Percentiles rank a stretch among this genome's conserved stretches.
Evolutionary conservation across 192 early-diverging fungal species (phyloP).

Genomic region (Pilaira anomala): DNA sequence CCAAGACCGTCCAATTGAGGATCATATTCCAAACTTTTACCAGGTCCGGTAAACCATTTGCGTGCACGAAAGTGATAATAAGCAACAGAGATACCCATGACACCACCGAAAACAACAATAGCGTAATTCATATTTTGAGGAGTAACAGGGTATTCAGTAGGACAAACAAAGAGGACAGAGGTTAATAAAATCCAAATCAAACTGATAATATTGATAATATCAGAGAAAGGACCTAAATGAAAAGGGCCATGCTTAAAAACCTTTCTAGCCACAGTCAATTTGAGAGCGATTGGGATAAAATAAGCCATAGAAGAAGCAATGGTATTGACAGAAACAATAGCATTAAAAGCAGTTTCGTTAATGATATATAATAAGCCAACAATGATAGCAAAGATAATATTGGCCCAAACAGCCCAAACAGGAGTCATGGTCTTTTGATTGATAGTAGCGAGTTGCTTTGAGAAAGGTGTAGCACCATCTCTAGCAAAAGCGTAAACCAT

Average conservation of each 20-base stretch:
- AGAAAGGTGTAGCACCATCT: slow-evolving; percentile 46
- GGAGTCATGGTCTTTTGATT: slow-evolving; percentile 38
- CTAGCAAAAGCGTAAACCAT: slow-evolving; percentile 55
- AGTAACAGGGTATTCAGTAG: slow-evolving; percentile 42
- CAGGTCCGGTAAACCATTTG: slow-evolving; percentile 41
- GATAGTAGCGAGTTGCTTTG: slow-evolving; percentile 35
- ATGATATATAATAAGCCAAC: slow-evolving; percentile 46
- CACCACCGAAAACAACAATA: slow-evolving; percentile 32
- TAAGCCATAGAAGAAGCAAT: slow-evolving; percentile 49
- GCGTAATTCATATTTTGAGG: slow-evolving; percentile 47
- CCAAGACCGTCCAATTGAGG: background rate
- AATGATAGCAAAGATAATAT: slow-evolving; percentile 43
- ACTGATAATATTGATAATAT: slow-evolving; percentile 31
- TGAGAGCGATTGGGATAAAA: slow-evolving; percentile 48
- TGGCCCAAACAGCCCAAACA: slow-evolving; percentile 44
- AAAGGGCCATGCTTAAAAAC: slow-evolving; percentile 48
- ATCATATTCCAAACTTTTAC: slow-evolving; percentile 12
- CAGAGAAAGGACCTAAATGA: slow-evolving; percentile 41
- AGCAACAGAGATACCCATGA: slow-evolving; percentile 39
- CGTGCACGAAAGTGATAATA: slow-evolving; percentile 43
- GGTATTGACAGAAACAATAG: slow-evolving; percentile 54
- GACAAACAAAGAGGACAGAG: slow-evolving; percentile 38
- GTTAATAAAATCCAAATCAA: slow-evolving; percentile 42
- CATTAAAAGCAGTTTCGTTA: slow-evolving; percentile 41
- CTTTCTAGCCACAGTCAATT: slow-evolving; percentile 37